Evolutionary conservation across 2,329 filamentous ascomycete species (phyloP), one percentile per base, ranked within the genome.

Genomic region (Dichotomopilus funicola): DNA sequence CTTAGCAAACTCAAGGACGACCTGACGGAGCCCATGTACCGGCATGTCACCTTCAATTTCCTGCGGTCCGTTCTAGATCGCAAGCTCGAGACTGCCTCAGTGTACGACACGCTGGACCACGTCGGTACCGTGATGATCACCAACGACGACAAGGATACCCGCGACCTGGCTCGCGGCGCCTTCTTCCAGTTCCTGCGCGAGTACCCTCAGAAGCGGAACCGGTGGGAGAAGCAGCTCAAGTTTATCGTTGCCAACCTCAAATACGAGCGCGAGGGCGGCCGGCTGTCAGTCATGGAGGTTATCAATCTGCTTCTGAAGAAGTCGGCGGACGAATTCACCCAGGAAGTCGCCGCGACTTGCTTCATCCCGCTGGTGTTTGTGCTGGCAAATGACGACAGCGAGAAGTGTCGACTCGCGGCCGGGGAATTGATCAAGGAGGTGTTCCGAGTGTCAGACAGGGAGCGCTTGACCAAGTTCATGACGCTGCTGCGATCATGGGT

Each of bases 101-200:
- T 99, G 35, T 99, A 99, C 67, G 92, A 97, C 66, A 86, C 88
- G 7, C 81, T 96, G 60, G 94, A 99, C 68, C 86, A 91, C 64
- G 86, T 95, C 35, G 89, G 90, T 47, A 86, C 82, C 3, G 87
- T 96, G 69, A 97, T 97, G 91, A 88, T 99, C 55, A 96, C 88
- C 45, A 97, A 97, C 67, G 89, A 96, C 60, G 91, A 95, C 63
- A 87, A 88, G 63, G 85, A 88, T 61, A 92, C 92, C 2, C 83
- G 94, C 51, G 90, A 96, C 68, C 77, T 95, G 40, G 91, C 92
- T 11, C 81, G 94, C 55, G 90, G 90, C 19, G 87, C 90, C 11
- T 99, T 95, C 71, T 87, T 96, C 70, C 90, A 96, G 63, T 99
- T 99, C 73, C 75, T 99, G 54, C 83, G 91, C 62, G 91, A 96